Conservation (phyloP, 805 yeast species). For the Ogataea parapolymorpha region DNA sequence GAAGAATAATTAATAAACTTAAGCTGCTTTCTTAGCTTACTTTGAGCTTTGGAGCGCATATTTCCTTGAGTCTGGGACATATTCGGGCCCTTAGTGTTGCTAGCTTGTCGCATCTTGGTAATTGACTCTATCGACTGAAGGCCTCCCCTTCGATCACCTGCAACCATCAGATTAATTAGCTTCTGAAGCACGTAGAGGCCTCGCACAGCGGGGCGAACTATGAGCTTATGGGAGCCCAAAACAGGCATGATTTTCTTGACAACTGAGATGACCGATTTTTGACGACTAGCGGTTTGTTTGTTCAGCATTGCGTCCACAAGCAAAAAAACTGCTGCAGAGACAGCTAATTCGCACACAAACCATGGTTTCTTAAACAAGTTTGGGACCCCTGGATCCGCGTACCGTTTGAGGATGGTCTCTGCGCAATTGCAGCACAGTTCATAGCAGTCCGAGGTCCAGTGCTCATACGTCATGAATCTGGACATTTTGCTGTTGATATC, state of each 20-base stretch:
- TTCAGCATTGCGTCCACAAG: constrained; percentile 29
- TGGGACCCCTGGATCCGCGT: constrained; percentile 16
- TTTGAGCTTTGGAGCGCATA: no score
- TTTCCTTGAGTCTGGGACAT: no score
- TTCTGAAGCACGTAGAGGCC: constrained; percentile 29
- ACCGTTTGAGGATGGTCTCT: constrained; percentile 15
- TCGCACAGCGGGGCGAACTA: constrained; percentile 30
- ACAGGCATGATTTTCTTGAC: constrained; percentile 20
- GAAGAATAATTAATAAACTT: constrained; percentile 12
- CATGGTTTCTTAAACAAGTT: constrained; percentile 22
- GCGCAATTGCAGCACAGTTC: constrained; percentile 24
- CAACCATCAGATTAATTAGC: constrained; percentile 19
- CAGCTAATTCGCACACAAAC: constrained; percentile 23
- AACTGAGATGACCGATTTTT: constrained; percentile 13
- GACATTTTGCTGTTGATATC: constrained; percentile 32
- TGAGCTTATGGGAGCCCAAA: constrained; percentile 22
- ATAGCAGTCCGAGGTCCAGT: constrained; percentile 25
- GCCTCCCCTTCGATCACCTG: constrained; percentile 11
- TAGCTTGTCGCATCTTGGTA: constrained; percentile 2
- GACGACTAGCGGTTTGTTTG: constrained; percentile 17
- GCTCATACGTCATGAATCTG: constrained; percentile 21
- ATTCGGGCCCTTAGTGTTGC: no score
- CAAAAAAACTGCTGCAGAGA: constrained; percentile 28
- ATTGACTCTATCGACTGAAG: constrained; percentile 11
- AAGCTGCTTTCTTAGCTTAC: not conserved